Base-by-base conservation (phyloP, 106 monocot species). In the Platanthera guangdongensis region DNA sequence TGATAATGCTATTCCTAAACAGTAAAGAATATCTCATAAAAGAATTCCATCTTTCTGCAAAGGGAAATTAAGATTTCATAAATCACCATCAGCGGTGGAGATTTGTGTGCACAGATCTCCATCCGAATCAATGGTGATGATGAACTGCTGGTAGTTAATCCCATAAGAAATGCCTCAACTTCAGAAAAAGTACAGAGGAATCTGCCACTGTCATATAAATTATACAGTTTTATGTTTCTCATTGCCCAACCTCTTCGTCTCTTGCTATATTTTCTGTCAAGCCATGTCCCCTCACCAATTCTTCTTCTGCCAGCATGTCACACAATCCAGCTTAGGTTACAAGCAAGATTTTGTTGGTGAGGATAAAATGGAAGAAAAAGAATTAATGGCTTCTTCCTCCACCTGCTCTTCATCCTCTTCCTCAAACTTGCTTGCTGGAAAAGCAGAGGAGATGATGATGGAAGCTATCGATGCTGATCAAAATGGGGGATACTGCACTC, bases 401-500 rank as follows among this genome's bases (percentile, higher is more conserved):
- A 6, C 70, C 48, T 71, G 47, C 28, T 70, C 70, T 47, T 70
- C 70, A 7, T 70, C 70, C 47, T 70, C 70, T 46, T 46, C 69
- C 47, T 69, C 70, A 46, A 71, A 48, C 47, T n/a, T 48, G n/a
- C 15, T 48, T 47, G 70, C 16, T 16, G n/a, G 15, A 46, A 22
- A 51, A 51, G 51, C 19, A 18, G 72, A 48, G 28, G 70, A 1
- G 6, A 47, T 8, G 14, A 47, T 6, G 7, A 72, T 51, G 22
- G 50, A 19, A 51, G 51, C 46, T 9, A 2, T 10, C 3, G 70
- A 70, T 15, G 67, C 11, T 4, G 70, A 70, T 70, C 47, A 70
- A 70, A 70, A 70, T 7, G 70, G n/a, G 7, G 72, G 72, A 51
- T 72, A 72, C 51, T 4, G 72, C 72, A 72, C 72, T 4, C 72